Percentiles rank a stretch among this genome's conserved stretches.
Conservation (phyloP, 208 protist species). For the Porcisia hertigi region DNA sequence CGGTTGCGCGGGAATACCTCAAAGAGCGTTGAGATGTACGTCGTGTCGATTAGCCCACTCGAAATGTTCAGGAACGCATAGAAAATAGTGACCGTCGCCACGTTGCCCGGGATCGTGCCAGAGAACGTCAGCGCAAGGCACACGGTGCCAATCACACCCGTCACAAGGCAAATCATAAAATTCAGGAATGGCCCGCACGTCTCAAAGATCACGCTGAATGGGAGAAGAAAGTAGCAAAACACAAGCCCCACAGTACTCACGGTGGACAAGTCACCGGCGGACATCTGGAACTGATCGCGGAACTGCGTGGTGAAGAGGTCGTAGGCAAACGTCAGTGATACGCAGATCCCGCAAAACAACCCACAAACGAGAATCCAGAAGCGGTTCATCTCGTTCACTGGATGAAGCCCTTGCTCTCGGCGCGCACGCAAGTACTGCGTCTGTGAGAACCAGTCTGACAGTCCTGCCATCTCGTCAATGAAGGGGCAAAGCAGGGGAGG, state of each 20-base stretch:
- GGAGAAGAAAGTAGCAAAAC: slow-evolving; percentile 42
- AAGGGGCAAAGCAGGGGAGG: not conserved
- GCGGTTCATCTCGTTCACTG: slow-evolving; percentile 40
- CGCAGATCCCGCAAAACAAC: slow-evolving; percentile 46
- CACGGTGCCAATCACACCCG: slow-evolving; percentile 30
- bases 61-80: slow-evolving; percentile 44
- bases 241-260: slow-evolving; percentile 48
- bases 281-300: slow-evolving; percentile 29
- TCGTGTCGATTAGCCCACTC: slow-evolving; percentile 36
- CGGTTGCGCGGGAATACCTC: slow-evolving; percentile 52
- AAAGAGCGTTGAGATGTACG: slow-evolving; percentile 40
- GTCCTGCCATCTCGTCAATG: slow-evolving; percentile 6
- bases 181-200: slow-evolving; percentile 29
- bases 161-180: slow-evolving; percentile 28
- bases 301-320: slow-evolving; percentile 44
- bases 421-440: slow-evolving; percentile 29
- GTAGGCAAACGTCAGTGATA: slow-evolving; percentile 44
- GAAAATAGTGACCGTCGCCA: slow-evolving; percentile 35
- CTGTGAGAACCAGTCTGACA: slow-evolving; percentile 36
- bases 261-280: slow-evolving; percentile 41
- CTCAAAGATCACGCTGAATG: slow-evolving; percentile 42
- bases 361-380: slow-evolving; percentile 48
- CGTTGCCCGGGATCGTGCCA: slow-evolving; percentile 30
- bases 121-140: slow-evolving; percentile 38
- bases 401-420: slow-evolving; percentile 28